Evolutionary conservation across 768 basidiomycete species (phyloP).

Genomic region (Mycena haematopus): DNA sequence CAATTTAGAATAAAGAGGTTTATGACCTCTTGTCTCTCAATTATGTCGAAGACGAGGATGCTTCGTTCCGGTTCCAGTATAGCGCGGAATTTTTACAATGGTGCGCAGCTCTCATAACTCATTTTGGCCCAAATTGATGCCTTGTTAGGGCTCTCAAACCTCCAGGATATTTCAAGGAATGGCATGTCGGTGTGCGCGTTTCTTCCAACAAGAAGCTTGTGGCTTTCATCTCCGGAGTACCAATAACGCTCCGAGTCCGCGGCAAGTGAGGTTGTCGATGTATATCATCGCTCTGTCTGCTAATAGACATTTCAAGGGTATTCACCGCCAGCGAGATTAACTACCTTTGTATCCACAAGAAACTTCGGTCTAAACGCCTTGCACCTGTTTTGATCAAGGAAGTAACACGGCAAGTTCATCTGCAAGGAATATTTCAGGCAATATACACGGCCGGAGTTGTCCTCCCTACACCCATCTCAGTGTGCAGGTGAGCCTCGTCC

Average conservation of each 20-base stretch:
- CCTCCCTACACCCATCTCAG: slow-evolving; percentile 90
- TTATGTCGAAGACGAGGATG: slow-evolving; percentile 97
- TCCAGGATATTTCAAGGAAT: slow-evolving; percentile 91
- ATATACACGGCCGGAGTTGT: slow-evolving; percentile 96
- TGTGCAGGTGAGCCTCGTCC: slow-evolving; percentile 66
- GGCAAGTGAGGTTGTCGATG: slow-evolving; percentile 61
- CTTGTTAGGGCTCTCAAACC: slow-evolving; percentile 85
- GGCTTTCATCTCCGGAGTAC: slow-evolving; percentile 95
- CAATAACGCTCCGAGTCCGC: slow-evolving; percentile 85
- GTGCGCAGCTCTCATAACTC: slow-evolving; percentile 46
- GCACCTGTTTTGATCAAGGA: slow-evolving; percentile 98
- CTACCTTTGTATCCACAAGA: slow-evolving; percentile 97
- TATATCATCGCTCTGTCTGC: slow-evolving; percentile 1
- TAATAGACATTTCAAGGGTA: slow-evolving; percentile 47
- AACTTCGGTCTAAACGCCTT: slow-evolving; percentile 91
- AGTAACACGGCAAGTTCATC: slow-evolving; percentile 89
- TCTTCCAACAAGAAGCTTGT: slow-evolving; percentile 91
- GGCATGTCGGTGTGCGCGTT: slow-evolving; percentile 96
- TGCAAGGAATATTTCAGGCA: slow-evolving; percentile 93
- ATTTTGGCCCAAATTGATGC: slow-evolving; percentile 4
- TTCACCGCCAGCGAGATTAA: slow-evolving; percentile 91
- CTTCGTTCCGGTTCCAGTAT: slow-evolving; percentile 96
- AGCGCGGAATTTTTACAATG: slow-evolving; percentile 93
- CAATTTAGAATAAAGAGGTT: slow-evolving; percentile 84
- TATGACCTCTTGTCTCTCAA: slow-evolving; percentile 90